Evolutionary conservation across 2,329 filamentous ascomycete species (phyloP), one percentile per base, ranked within the genome.

Genomic region (Scedosporium dehoogii): DNA sequence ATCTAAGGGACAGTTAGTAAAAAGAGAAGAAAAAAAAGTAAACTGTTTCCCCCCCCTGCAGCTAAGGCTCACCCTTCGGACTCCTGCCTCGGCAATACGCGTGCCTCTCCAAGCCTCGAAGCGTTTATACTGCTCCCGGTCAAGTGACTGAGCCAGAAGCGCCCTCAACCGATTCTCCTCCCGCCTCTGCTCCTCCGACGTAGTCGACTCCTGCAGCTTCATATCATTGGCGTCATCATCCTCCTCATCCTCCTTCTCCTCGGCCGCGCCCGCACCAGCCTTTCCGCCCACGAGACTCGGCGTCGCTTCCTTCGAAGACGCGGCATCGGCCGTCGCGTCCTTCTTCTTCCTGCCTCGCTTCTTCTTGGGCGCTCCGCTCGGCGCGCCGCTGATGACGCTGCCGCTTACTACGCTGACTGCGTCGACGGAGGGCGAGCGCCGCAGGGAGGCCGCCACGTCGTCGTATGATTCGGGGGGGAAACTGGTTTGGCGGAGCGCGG

Each of bases 401-500:
- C 85, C 86, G 65, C 85, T 85, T 16, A 86, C 81, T 55, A 85
- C 76, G 44, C 82, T 86, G 62, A 78, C 76, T 7, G 75, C 80
- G 63, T 89, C 87, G 59, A 86, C 78, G 1, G 85, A 89, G 0
- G 88, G 88, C 0, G 87, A 90, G 16, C 87, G 83, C 23, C 78
- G 73, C 46, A 41, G 58, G 51, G 18, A 53, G 25, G 42, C 7
- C 12, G 58, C 42, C 16, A 23, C 23, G 12, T 53, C 59, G 62
- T 41, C 46, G 42, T 29, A 25, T 41, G 73, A 74, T 61, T 84
- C 87, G 27, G 89, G 89, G 0, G 89, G 88, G 70, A 92, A 94
- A 0, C 89, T 91, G 4, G 91, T 92, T 70, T 92, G 89, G 46
- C 90, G 88, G 1, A 94, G 83, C 29, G 29, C 29, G 1, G 88